A percentile compares a stretch with the other conserved stretches of the same genome.
Evolutionary conservation across 805 yeast genomes (phyloP).

Genomic region (Candida qinlingensis): DNA sequence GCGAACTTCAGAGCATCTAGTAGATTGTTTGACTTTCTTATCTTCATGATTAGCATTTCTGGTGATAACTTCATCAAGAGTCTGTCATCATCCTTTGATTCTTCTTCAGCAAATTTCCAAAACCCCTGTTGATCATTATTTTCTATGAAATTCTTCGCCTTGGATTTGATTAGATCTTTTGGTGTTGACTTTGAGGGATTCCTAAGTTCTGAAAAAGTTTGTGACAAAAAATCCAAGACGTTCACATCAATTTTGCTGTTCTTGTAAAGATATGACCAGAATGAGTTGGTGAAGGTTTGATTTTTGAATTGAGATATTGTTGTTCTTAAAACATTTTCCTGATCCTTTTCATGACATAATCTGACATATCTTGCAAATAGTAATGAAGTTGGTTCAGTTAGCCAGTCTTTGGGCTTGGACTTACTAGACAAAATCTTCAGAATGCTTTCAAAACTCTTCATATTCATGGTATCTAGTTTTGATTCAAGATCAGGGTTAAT

Average conservation of each 20-base stretch:
- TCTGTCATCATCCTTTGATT: slow-evolving; percentile 4
- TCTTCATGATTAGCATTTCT: slow-evolving; percentile 9
- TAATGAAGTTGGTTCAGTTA: slow-evolving; percentile 9
- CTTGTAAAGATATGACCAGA: slow-evolving; percentile 14
- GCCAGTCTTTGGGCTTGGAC: slow-evolving; percentile 8
- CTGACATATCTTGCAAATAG: slow-evolving; percentile 13
- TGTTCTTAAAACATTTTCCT: background rate
- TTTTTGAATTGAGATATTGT: background rate
- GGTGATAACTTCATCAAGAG: slow-evolving; percentile 7
- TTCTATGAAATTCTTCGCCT: slow-evolving; percentile 8
- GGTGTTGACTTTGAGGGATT: too few species aligned
- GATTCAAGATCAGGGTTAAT: slow-evolving; percentile 14
- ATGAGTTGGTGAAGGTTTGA: slow-evolving; percentile 7
- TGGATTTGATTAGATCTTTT: background rate
- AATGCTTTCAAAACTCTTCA: slow-evolving; percentile 13
- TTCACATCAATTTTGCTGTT: slow-evolving; percentile 7
- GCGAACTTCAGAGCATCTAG: slow-evolving; percentile 1
- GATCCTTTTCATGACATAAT: background rate
- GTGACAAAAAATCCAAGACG: slow-evolving; percentile 3
- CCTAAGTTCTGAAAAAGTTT: background rate
- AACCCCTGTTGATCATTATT: slow-evolving; percentile 7
- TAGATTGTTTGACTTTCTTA: slow-evolving; percentile 5
- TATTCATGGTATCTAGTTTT: slow-evolving; percentile 10
- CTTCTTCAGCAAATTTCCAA: slow-evolving; percentile 8
- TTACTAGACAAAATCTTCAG: slow-evolving; percentile 7